Conservation (phyloP, 2,329 filamentous ascomycete species). For the Exophiala xenobiotica region DNA sequence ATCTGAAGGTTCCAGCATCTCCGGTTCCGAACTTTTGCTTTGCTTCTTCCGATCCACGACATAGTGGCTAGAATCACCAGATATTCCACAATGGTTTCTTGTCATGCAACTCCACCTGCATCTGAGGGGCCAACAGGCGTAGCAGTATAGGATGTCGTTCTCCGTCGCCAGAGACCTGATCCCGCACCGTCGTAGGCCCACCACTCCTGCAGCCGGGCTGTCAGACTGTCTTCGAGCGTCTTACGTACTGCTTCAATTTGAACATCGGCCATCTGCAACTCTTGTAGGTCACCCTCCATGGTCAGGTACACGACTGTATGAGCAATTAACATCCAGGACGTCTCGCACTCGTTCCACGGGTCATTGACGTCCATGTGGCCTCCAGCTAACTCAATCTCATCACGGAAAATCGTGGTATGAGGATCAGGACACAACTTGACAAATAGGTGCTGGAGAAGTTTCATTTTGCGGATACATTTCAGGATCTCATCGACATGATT, state of each 20-base stretch:
- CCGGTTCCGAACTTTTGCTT: too few species aligned
- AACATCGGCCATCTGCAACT: constrained; percentile 27
- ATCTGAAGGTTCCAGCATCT: too few species aligned
- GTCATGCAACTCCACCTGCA: neutral
- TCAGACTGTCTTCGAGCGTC: constrained; percentile 17
- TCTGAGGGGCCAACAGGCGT: neutral
- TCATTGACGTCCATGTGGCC: constrained; percentile 44
- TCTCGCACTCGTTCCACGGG: constrained; percentile 57
- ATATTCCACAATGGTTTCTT: too few species aligned
- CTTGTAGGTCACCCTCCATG: constrained; percentile 15
- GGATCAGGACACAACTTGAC: constrained; percentile 51
- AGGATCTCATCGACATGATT: constrained; percentile 55
- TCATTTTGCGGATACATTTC: constrained; percentile 49
- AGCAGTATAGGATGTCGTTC: neutral
- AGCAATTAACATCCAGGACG: constrained; percentile 50
- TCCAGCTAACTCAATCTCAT: constrained; percentile 35
- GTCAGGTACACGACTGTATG: constrained; percentile 34
- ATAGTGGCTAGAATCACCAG: too few species aligned
- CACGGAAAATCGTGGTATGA: constrained; percentile 39
- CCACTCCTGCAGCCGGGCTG: constrained; percentile 8
- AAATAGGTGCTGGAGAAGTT: constrained; percentile 54
- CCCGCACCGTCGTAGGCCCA: constrained; percentile 23
- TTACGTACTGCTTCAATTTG: constrained; percentile 22
- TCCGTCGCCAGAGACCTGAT: constrained; percentile 15
- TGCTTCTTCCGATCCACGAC: too few species aligned